phyloP scores from a whole-genome alignment of 2,329 filamentous ascomycete species.

The Verticillium albo-atrum region DNA sequence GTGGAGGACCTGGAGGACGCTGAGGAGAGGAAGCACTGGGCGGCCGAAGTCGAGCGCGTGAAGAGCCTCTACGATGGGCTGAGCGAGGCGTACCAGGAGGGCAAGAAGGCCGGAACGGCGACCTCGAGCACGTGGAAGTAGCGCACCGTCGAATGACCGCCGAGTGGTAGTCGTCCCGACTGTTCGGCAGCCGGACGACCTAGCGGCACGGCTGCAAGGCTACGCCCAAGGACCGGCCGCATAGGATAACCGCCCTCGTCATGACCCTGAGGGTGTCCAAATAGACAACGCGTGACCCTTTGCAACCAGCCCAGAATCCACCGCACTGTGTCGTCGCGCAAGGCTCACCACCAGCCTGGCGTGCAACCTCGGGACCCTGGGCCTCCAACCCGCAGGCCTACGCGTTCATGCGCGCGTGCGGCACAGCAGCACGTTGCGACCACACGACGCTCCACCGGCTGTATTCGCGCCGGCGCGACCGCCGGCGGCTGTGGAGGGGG shows the following conservation, averaged over 20 bases:
- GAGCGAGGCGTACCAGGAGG: slow-evolving; percentile 44
- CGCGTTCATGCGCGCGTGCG: neutral
- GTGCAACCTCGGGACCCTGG: neutral
- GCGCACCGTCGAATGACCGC: neutral
- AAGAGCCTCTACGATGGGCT: slow-evolving; percentile 43
- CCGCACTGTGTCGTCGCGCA: neutral
- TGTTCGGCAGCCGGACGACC: neutral
- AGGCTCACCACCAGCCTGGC: neutral
- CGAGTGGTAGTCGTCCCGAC: neutral
- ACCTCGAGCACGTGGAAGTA: slow-evolving; percentile 47
- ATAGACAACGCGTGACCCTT: neutral
- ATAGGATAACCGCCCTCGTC: neutral
- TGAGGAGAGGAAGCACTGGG: slow-evolving; percentile 26
- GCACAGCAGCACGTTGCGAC: neutral
- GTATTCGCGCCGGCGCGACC: neutral
- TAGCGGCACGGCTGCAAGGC: neutral
- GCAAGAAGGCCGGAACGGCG: slow-evolving; percentile 35
- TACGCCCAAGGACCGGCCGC: neutral
- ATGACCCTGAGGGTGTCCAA: neutral
- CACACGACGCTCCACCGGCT: neutral
- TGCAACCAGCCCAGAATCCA: neutral
- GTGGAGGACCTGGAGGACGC: slow-evolving; percentile 29
- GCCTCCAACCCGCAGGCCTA: neutral
- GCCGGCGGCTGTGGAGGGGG: neutral
- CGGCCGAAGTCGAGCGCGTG: slow-evolving; percentile 37